Conservation (phyloP, 305 asterid genomes). For the Fraxinus platypoda region DNA sequence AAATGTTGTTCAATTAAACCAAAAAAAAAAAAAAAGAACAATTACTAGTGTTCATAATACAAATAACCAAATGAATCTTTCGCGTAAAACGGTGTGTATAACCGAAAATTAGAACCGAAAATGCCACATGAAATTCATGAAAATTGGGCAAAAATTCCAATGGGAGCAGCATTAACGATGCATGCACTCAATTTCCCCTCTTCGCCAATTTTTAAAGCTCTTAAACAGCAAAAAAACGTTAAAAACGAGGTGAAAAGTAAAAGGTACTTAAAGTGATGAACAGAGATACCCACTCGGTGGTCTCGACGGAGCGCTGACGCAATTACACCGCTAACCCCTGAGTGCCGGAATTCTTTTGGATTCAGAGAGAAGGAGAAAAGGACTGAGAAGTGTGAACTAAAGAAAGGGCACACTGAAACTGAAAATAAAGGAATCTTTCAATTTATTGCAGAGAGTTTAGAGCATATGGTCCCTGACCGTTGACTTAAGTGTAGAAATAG, state of each 20-base stretch:
- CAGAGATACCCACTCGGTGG: not conserved
- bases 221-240: not conserved
- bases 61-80: not conserved
- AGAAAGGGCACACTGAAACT: not conserved
- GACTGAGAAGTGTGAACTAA: not conserved
- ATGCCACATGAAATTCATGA: not conserved
- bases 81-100: not conserved
- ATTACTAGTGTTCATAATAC: not conserved
- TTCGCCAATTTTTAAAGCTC: not conserved
- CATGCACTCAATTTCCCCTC: conserved; percentile 2
- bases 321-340: not conserved
- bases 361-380: not conserved
- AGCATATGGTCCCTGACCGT: not conserved
- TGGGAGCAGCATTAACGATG: not conserved
- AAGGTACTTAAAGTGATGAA: not conserved
- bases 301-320: not conserved
- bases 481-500: too few species aligned
- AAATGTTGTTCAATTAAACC: not conserved
- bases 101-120: not conserved
- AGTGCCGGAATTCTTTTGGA: not conserved
- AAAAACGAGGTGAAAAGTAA: not conserved
- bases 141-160: not conserved
- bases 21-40: not conserved
- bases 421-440: not conserved
- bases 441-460: not conserved